Evolutionary conservation across 192 early-diverging fungal species (phyloP).

Genomic region (Coemansia sp.): DNA sequence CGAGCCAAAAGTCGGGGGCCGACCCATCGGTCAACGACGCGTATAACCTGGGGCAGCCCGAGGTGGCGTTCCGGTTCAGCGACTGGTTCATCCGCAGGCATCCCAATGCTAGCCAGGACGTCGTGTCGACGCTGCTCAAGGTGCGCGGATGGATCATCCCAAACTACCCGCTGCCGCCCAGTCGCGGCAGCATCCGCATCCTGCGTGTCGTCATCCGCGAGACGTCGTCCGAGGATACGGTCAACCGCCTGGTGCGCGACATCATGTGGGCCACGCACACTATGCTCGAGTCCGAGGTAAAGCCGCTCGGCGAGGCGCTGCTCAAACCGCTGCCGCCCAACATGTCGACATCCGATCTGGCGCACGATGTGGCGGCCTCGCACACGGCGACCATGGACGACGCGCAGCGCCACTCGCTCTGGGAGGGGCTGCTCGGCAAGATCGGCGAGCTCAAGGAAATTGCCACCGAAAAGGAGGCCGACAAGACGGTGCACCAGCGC

Average conservation of each 20-base stretch:
- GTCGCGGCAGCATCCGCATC: conserved; percentile 54
- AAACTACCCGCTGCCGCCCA: conserved; percentile 70
- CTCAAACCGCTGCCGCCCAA: conserved; percentile 26
- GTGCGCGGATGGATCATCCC: conserved; percentile 79
- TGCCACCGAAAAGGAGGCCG: conserved; percentile 3
- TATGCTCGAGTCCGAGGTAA: conserved; percentile 42
- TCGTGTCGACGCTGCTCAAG: conserved; percentile 61
- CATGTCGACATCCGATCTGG: conserved; percentile 35
- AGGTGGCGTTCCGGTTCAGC: conserved; percentile 66
- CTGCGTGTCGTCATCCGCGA: conserved; percentile 73
- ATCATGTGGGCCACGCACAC: conserved; percentile 59
- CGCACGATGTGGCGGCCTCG: conserved; percentile 18
- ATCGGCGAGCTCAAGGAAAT: conserved; percentile 32
- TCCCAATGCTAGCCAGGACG: conserved; percentile 63
- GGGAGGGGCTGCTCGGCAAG: conserved; percentile 27
- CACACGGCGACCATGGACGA: conserved; percentile 11
- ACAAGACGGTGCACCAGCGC: conserved; percentile 39
- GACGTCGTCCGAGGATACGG: conserved; percentile 57
- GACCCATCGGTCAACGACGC: conserved; percentile 29
- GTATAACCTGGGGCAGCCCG: conserved; percentile 63
- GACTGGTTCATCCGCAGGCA: conserved; percentile 58
- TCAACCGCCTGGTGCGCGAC: conserved; percentile 57
- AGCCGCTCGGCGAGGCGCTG: conserved; percentile 42
- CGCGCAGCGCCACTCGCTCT: conserved; percentile 28
- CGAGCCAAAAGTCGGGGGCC: conserved; percentile 9